Base-by-base conservation (phyloP, 345 rosid genomes). In the Eucalyptus tenuipes region DNA sequence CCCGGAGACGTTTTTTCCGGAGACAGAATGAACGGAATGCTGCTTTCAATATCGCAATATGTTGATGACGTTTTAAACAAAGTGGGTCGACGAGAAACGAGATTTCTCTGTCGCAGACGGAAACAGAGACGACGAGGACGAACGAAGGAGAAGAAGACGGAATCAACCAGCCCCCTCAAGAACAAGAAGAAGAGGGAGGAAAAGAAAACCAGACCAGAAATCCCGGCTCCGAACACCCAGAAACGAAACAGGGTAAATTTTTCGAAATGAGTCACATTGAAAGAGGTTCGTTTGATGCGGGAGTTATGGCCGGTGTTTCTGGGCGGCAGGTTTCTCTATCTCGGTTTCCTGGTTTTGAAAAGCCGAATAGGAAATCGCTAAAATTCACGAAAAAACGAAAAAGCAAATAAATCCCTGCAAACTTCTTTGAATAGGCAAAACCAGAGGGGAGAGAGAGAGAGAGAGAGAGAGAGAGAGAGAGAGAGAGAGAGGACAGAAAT, bases 121-220 rank as follows among this genome's bases (percentile, higher is more conserved):
- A 75, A 75, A 75, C 47, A 37, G 27, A 75, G 47, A 75, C 42
- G 82, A 75, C 82, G 24, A 75, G 82, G 82, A 75, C 25, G 82
- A 20, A 71, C 18, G 82, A 20, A 37, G 45, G 45, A 18, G 82
- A 18, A 71, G 45, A 71, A 71, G 47, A 37, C 15, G 24, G 82
- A 37, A 75, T 40, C 45, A 37, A 37, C 42, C 47, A 37, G 45
- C 40, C 55, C 37, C 44, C 87, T 50, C 47, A 33, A 49, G 87
- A 61, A 79, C 88, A 87, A 44, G 48, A 87, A 33, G 20, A 44
- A 66, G 57, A 52, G 57, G 57, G 57, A 80, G 37, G 45, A 55
- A n/a, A n/a, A 8, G 59, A 42, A 90, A 86, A 86, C 89, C 88
- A 88, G 88, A 79, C 88, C 82, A 85, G 89, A 90, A 91, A 85